Evolutionary conservation across 495 filamentous ascomycete genomes (phyloP).

Genomic region (Cercophora samala): DNA sequence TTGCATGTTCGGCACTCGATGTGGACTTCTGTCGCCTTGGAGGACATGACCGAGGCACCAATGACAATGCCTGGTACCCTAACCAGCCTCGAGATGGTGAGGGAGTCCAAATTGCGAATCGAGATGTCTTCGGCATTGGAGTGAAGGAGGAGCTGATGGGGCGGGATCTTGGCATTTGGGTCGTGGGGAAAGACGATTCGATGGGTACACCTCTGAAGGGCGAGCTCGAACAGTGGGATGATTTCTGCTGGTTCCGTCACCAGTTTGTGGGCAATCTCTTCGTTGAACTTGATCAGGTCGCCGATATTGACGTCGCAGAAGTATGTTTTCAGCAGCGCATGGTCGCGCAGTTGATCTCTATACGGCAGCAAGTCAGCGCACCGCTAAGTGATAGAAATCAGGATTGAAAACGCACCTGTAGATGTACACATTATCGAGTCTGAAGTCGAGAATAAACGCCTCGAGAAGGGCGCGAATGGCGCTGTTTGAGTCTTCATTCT

Average conservation of each 20-base stretch:
- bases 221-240: slow-evolving; percentile 92
- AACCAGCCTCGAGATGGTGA: slow-evolving; percentile 90
- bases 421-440: slow-evolving; percentile 92
- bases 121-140: slow-evolving; percentile 85
- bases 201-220: slow-evolving; percentile 84
- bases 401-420: slow-evolving; percentile 58
- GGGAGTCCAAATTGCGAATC: slow-evolving; percentile 89
- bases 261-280: slow-evolving; percentile 89
- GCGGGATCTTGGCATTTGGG: slow-evolving; percentile 65
- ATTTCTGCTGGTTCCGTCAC: slow-evolving; percentile 88
- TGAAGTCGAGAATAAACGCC: slow-evolving; percentile 92
- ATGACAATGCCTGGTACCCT: slow-evolving; percentile 97
- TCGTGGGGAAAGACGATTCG: slow-evolving; percentile 81
- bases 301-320: slow-evolving; percentile 97
- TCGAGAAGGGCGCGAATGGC: slow-evolving; percentile 61
- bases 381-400: no score
- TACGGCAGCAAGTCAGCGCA: background rate
- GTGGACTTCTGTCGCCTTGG: slow-evolving; percentile 82
- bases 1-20: slow-evolving; percentile 89
- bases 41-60: slow-evolving; percentile 92
- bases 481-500: slow-evolving; percentile 51
- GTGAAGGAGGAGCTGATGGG: slow-evolving; percentile 95
- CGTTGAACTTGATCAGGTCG: slow-evolving; percentile 94
- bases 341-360: slow-evolving; percentile 94
- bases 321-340: slow-evolving; percentile 91